These are phyloP conservation scores for Neurospora crassa DNA, from an alignment of 2,329 filamentous ascomycete genomes.

Conservation along the genomic window DNA sequence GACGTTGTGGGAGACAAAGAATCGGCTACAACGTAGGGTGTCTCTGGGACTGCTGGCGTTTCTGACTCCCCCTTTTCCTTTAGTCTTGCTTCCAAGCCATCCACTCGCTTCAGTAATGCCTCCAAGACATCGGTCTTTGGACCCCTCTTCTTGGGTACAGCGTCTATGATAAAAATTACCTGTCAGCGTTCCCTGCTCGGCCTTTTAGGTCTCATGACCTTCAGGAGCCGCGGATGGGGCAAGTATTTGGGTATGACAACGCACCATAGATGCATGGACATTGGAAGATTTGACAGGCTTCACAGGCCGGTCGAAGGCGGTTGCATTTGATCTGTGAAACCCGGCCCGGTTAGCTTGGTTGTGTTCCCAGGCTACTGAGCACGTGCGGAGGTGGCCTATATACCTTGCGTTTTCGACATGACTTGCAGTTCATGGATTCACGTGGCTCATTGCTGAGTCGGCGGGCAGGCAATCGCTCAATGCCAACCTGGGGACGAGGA, in stretches of 20 bases:
- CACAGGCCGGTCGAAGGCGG: slow-evolving; percentile 71
- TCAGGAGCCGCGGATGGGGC: not conserved
- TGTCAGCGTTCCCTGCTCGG: not conserved
- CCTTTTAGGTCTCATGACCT: not conserved
- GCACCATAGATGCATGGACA: slow-evolving; percentile 82
- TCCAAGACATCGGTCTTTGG: slow-evolving; percentile 86
- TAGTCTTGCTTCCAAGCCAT: slow-evolving; percentile 72
- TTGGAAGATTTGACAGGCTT: slow-evolving; percentile 83
- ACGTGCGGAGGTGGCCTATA: slow-evolving; percentile 11
- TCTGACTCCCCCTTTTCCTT: slow-evolving; percentile 51
- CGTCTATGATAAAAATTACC: slow-evolving; percentile 44
- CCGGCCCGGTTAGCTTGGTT: not conserved
- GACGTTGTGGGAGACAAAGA: slow-evolving; percentile 8
- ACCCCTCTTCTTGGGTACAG: slow-evolving; percentile 79
- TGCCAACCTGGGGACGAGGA: slow-evolving; percentile 63
- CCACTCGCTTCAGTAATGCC: slow-evolving; percentile 73
- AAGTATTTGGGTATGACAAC: slow-evolving; percentile 17
- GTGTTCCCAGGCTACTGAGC: not conserved
- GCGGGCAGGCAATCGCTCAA: slow-evolving; percentile 65
- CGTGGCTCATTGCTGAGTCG: slow-evolving; percentile 66
- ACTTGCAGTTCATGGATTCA: slow-evolving; percentile 94
- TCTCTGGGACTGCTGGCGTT: slow-evolving; percentile 20
- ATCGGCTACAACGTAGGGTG: slow-evolving; percentile 15
- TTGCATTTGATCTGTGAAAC: slow-evolving; percentile 77
- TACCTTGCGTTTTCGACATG: slow-evolving; percentile 86